These are phyloP conservation scores for Calcarisporium arbuscula DNA, from an alignment of 2,329 filamentous ascomycete genomes.

Conservation along the genomic window DNA sequence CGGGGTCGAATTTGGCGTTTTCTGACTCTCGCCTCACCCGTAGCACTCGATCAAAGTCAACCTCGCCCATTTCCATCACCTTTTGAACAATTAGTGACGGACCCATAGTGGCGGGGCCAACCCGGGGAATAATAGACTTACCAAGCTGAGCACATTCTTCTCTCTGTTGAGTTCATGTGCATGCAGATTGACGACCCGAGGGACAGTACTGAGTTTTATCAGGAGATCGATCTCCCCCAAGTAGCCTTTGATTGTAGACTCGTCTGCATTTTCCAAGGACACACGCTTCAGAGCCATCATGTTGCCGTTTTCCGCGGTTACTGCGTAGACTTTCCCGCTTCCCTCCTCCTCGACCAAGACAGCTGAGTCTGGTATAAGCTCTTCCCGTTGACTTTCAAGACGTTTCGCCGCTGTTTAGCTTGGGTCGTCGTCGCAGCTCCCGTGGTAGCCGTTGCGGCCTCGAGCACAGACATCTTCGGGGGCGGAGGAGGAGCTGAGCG, in stretches of 20 bases:
- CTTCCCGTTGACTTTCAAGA: constrained; percentile 85
- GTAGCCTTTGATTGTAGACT: constrained; percentile 74
- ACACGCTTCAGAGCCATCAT: constrained; percentile 93
- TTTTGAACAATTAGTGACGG: constrained; percentile 24
- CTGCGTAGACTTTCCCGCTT: constrained; percentile 89
- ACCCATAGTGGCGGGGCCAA: not conserved
- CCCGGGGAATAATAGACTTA: constrained; percentile 36
- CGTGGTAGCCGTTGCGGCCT: constrained; percentile 77
- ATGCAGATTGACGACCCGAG: constrained; percentile 82
- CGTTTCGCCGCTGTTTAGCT: constrained; percentile 68
- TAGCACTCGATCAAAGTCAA: constrained; percentile 84
- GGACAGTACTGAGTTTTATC: constrained; percentile 72
- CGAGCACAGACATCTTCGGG: constrained; percentile 95
- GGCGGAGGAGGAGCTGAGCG: constrained; percentile 74
- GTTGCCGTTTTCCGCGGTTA: constrained; percentile 94
- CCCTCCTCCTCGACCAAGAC: constrained; percentile 90
- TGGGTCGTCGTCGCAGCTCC: constrained; percentile 73
- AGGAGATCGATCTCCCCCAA: constrained; percentile 94
- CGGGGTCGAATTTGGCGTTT: constrained; percentile 72
- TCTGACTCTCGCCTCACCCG: constrained; percentile 65
- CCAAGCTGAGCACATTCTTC: constrained; percentile 80
- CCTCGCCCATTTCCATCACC: constrained; percentile 97
- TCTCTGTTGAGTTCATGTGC: constrained; percentile 93
- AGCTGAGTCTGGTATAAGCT: constrained; percentile 84
- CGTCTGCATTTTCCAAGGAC: constrained; percentile 83